A percentile compares a stretch with the other conserved stretches of the same genome.
Evolutionary conservation across 2,329 filamentous ascomycete genomes (phyloP).

Genomic region (Geosmithia morbida): DNA sequence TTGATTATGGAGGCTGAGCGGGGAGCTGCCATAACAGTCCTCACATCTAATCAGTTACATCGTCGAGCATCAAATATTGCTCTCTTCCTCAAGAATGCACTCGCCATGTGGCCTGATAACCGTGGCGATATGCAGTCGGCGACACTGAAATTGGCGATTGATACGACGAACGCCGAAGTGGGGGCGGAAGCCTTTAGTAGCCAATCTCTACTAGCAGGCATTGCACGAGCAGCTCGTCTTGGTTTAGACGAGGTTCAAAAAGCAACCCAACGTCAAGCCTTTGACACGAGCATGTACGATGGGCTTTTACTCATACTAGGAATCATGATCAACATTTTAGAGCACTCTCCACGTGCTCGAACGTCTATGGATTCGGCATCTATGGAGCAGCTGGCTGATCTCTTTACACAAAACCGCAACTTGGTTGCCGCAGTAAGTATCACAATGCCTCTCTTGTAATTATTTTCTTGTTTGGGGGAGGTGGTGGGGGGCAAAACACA

Average conservation of each 20-base stretch:
- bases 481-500: too few species aligned
- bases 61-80: conserved; percentile 13
- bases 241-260: conserved; percentile 33
- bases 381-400: conserved; percentile 43
- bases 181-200: conserved; percentile 57
- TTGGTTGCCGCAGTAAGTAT: conserved; percentile 51
- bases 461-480: too few species aligned
- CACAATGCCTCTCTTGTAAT: neutral
- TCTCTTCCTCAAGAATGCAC: conserved; percentile 13
- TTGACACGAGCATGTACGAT: conserved; percentile 42
- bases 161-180: conserved; percentile 70
- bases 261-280: conserved; percentile 31
- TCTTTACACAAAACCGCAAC: conserved; percentile 55
- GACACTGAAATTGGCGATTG: conserved; percentile 52
- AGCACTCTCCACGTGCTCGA: conserved; percentile 55
- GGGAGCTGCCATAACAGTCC: conserved; percentile 1
- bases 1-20: conserved; percentile 21
- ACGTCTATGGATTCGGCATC: conserved; percentile 20
- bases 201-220: conserved; percentile 33
- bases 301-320: conserved; percentile 66
- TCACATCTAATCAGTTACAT: neutral
- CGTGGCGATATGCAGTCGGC: conserved; percentile 12
- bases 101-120: conserved; percentile 15
- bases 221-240: conserved; percentile 34
- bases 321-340: conserved; percentile 75